phyloP scores from a whole-genome alignment of 202 grass and related monocot genomes.

The Schoenoplectus triqueter region DNA sequence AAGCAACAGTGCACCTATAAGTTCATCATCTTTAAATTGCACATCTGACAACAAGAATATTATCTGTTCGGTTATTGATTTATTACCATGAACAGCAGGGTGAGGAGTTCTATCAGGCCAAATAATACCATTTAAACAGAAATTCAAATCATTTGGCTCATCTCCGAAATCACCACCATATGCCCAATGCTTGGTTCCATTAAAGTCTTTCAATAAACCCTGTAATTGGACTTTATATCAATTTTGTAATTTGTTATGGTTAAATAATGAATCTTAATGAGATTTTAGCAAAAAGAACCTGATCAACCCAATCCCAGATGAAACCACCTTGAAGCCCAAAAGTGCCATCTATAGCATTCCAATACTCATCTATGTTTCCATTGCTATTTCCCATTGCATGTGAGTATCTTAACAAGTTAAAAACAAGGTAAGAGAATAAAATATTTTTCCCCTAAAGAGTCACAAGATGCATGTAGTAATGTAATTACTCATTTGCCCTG shows the following conservation, averaged over 20 bases:
- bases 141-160: slow-evolving; percentile 79
- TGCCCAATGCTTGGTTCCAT: slow-evolving; percentile 84
- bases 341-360: slow-evolving; percentile 89
- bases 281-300: slow-evolving; percentile 64
- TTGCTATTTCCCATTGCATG: slow-evolving; percentile 99
- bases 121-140: slow-evolving; percentile 94
- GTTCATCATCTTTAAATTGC: neutral
- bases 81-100: slow-evolving; percentile 86
- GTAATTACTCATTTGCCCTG: slow-evolving; percentile 2
- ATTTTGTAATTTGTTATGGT: neutral
- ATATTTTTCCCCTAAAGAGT: neutral
- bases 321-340: slow-evolving; percentile 98
- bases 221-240: slow-evolving; percentile 35
- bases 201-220: slow-evolving; percentile 69
- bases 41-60: neutral
- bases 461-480: neutral
- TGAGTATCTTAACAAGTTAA: slow-evolving; percentile 68
- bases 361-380: slow-evolving; percentile 89
- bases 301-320: slow-evolving; percentile 96
- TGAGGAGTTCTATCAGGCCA: slow-evolving; percentile 97
- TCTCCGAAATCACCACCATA: slow-evolving; percentile 97
- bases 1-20: neutral
- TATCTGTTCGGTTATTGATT: slow-evolving; percentile 1
- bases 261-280: neutral
- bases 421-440: slow-evolving; percentile 26